These are phyloP conservation scores for Grosmannia clavigera DNA, from an alignment of 2,329 filamentous ascomycete genomes.

Conservation along the genomic window DNA sequence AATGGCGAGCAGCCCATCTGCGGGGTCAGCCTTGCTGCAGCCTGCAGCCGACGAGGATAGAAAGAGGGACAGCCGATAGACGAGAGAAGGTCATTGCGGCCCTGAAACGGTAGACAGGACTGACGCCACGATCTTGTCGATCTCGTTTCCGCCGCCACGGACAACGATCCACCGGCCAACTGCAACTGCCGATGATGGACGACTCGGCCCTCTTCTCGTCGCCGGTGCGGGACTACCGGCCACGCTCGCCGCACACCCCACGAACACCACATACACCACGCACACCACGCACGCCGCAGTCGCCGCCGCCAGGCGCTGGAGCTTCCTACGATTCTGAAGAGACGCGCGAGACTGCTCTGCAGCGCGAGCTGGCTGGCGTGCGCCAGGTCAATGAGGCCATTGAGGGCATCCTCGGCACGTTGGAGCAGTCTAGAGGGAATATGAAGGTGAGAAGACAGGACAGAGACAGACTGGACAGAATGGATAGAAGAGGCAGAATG, in stretches of 20 bases:
- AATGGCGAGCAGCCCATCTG: not conserved
- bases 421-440: slow-evolving; percentile 61
- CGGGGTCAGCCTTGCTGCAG: not conserved
- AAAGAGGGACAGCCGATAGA: too few relatives aligned
- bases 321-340: slow-evolving; percentile 49
- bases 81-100: not conserved
- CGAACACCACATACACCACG: slow-evolving; percentile 33
- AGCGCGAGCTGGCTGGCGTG: slow-evolving; percentile 69
- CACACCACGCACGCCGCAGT: slow-evolving; percentile 15
- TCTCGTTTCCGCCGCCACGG: not conserved
- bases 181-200: slow-evolving; percentile 8
- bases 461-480: too few relatives aligned
- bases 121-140: not conserved
- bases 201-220: slow-evolving; percentile 14
- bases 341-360: slow-evolving; percentile 60
- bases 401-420: slow-evolving; percentile 60
- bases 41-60: too few relatives aligned
- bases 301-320: slow-evolving; percentile 14
- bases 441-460: slow-evolving; percentile 38
- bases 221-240: slow-evolving; percentile 16
- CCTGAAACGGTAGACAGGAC: not conserved
- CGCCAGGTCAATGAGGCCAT: slow-evolving; percentile 80
- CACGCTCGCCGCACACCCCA: slow-evolving; percentile 24
- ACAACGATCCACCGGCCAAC: too few relatives aligned
- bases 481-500: not conserved